Evolutionary conservation across 192 early-diverging fungal species (phyloP), one percentile per base, ranked within the genome.

Genomic region (Coemansia sp.): DNA sequence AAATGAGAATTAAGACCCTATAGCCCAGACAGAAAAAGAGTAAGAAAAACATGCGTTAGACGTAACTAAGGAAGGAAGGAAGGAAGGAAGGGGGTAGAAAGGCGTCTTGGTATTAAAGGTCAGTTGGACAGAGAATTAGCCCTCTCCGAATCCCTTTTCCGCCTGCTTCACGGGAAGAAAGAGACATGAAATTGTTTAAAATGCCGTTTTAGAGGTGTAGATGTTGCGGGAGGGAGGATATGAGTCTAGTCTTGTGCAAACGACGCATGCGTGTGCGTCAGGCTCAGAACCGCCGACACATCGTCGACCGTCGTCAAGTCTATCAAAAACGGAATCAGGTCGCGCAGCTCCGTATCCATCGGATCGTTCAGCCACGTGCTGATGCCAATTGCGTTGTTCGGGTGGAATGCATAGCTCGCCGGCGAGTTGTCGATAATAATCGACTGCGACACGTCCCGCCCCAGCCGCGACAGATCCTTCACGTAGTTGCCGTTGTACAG

Each of bases 371-470:
- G 94, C 97, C 97, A 99, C 19, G 88, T 88, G 31, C 92, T 92
- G 53, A 99, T 91, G 1, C 94, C 94, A 14, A 99, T 92, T 45
- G 97, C 97, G 77, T 99, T 99, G 38, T 89, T 86, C 16, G 91
- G 90, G 68, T 99, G 97, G 80, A 99, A 95, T 50, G 92, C 85
- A 75, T 97, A 97, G 67, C 90, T 93, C n/a, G 93, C 90, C 17
- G 95, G 94, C 22, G 92, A 94, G 83, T 97, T 97, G 83, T 99
- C 97, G 49, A 97, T 86, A 62, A 99, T 96, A 41, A 97, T 93
- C 2, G 90, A 87, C 61, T 89, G 83, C 26, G 82, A 87, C 27
- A 99, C 69, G 49, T 93, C 86, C 22, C 95, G 88, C 19, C 97
- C 94, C 50, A 97, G 85, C 75, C 89, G 87, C 61, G 88, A 90